Evolutionary conservation across 352 stramenopile species (phyloP), one percentile per base, ranked within the genome.

Genomic region (Saprolegnia diclina): DNA sequence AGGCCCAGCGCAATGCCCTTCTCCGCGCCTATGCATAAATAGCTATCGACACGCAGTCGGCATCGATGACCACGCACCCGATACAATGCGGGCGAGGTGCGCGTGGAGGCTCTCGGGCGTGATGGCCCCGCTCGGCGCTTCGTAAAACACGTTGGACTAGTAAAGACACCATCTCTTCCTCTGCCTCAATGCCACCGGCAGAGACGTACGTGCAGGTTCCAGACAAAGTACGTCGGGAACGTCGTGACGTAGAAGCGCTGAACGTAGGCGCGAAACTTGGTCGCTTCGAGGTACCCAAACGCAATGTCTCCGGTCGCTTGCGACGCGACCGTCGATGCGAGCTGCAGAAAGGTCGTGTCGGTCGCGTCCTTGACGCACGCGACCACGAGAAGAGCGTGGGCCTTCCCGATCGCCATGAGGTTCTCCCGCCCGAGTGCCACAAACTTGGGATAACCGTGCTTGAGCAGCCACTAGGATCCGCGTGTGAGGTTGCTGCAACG

Each of bases 161-260:
- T 5, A 2, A 35, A 35, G 29, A 35, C 29, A 5, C 5, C 5
- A 5, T 35, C 29, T 35, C n/a, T n/a, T n/a, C 29, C 29, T 35
- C 29, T 35, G 29, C 29, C 29, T 5, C 5, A 6, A 35, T 5
- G 29, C 2, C 29, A 5, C 29, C 29, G n/a, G n/a, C 5, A 21
- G 10, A 32, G 1, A 5, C 56, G 11, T 64, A 64, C 56, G 18
- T 64, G 35, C 18, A 29, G 16, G 37, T 64, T 64, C 56, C 56
- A 64, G 3, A 64, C 56, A 50, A 64, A 64, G 13, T 52, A 21
- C 32, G 56, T 64, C 32, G 56, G 56, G n/a, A 50, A 18, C 50
- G 46, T 32, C 35, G 46, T 35, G 56, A 64, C 56, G n/a, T 52
- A 64, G 56, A 64, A 64, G 19, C 50, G 46, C 18, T 32, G 29